Conservation (phyloP, 2,329 filamentous ascomycete genomes). For the Colletotrichum sp. region DNA sequence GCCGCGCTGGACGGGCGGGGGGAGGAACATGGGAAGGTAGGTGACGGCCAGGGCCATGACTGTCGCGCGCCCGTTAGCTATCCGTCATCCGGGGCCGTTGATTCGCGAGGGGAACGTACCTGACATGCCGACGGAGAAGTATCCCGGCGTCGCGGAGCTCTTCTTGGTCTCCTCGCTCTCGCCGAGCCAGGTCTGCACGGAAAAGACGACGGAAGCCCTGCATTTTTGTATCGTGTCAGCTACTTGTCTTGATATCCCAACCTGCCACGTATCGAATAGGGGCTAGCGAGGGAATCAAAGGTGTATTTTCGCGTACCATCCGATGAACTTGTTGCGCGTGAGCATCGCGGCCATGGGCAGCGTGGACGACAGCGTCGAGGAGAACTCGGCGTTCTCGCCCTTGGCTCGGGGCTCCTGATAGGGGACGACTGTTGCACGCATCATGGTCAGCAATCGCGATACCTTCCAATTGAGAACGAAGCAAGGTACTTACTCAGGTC, state of each 20-base stretch:
- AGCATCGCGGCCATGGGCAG: constrained; percentile 97
- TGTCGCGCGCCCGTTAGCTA: constrained; percentile 29
- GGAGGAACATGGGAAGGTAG: constrained; percentile 57
- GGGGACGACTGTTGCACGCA: constrained; percentile 71
- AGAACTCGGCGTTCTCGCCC: constrained; percentile 70
- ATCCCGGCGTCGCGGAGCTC: constrained; percentile 68
- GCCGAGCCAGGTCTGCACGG: constrained; percentile 77
- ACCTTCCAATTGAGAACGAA: neutral
- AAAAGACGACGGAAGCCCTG: constrained; percentile 76
- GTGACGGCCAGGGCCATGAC: constrained; percentile 64
- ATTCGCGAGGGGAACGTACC: constrained; percentile 52
- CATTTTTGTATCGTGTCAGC: neutral
- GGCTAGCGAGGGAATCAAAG: too few relatives aligned
- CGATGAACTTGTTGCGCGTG: constrained; percentile 82
- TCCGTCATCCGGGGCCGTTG: too few relatives aligned
- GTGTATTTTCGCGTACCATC: constrained; percentile 52
- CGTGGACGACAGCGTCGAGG: constrained; percentile 74
- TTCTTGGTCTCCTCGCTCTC: constrained; percentile 73
- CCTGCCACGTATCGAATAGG: neutral
- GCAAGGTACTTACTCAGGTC: constrained; percentile 65
- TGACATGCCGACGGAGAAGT: constrained; percentile 80
- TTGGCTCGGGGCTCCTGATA: constrained; percentile 79
- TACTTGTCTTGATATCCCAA: neutral
- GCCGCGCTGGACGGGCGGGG: constrained; percentile 33
- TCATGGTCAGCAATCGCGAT: neutral